A percentile compares a stretch with the other conserved stretches of the same genome.
Conservation (phyloP, 2,329 filamentous ascomycete genomes). For the Trichoderma endophyticum region DNA sequence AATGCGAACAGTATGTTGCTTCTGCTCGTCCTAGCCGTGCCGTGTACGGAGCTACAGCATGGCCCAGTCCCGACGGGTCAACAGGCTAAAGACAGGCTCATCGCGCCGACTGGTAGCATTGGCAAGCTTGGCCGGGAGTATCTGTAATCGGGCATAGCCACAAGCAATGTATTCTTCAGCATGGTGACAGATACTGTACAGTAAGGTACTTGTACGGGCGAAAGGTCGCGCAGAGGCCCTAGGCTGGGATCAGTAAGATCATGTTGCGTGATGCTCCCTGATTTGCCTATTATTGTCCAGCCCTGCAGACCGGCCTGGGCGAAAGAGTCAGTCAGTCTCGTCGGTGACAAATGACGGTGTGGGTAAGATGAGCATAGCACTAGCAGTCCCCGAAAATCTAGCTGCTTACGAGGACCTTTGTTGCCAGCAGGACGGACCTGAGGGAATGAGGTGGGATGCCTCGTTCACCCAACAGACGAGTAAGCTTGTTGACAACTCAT, state of each 20-base stretch:
- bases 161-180: background rate
- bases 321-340: background rate
- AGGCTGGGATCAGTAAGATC: background rate
- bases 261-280: background rate
- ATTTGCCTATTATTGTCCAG: background rate
- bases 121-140: background rate
- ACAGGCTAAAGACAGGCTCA: background rate
- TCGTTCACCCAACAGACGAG: background rate
- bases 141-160: background rate
- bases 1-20: background rate
- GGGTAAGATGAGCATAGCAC: slow-evolving; percentile 14
- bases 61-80: background rate
- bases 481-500: slow-evolving; percentile 12
- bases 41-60: background rate
- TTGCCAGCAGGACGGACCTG: background rate
- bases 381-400: background rate
- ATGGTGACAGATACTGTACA: background rate
- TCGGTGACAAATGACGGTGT: background rate
- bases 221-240: background rate
- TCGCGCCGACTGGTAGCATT: background rate
- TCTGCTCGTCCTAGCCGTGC: background rate
- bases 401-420: background rate
- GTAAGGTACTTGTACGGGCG: background rate
- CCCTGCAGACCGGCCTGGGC: background rate
- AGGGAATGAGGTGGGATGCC: background rate